Percentiles rank a stretch among this genome's conserved stretches.
Evolutionary conservation across 371 early-diverging fungal species (phyloP).

Genomic region (Mucor saturninus): DNA sequence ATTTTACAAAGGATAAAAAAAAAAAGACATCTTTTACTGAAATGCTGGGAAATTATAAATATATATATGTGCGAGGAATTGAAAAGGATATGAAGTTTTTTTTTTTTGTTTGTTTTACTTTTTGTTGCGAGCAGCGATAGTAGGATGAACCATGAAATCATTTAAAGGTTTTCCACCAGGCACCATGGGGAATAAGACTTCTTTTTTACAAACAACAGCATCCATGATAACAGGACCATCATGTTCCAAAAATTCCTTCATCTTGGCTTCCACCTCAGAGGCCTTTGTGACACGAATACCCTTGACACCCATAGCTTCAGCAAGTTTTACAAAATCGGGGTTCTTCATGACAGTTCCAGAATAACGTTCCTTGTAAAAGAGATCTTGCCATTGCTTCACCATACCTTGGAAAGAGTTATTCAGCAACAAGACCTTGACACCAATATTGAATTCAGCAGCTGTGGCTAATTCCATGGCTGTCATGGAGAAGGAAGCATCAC

Average conservation of each 20-base stretch:
- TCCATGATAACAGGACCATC: conserved; percentile 92
- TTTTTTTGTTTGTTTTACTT: conserved; percentile 15
- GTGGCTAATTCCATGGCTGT: conserved; percentile 97
- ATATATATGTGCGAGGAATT: background rate
- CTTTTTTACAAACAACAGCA: conserved; percentile 85
- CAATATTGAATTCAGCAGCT: conserved; percentile 94
- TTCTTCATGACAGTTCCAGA: conserved; percentile 94
- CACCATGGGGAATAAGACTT: conserved; percentile 97
- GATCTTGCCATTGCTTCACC: conserved; percentile 99
- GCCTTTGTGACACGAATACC: conserved; percentile 84
- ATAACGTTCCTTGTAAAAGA: conserved; percentile 95
- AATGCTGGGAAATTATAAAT: conserved; percentile 1
- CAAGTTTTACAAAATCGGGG: conserved; percentile 97
- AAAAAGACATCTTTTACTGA: background rate
- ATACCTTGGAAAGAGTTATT: conserved; percentile 99
- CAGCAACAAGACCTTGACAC: conserved; percentile 92
- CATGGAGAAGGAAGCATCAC: conserved; percentile 98
- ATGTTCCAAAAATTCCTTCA: conserved; percentile 87
- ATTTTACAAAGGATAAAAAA: conserved; percentile 5
- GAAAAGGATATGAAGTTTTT: background rate
- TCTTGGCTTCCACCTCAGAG: conserved; percentile 85
- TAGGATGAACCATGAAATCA: conserved; percentile 76
- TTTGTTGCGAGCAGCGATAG: conserved; percentile 28
- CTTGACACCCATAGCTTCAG: conserved; percentile 92
- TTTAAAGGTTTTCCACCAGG: conserved; percentile 93